Evolutionary conservation across 169 alveolate species (phyloP), one percentile per base, ranked within the genome.

Genomic region (Plasmodium yoelii): DNA sequence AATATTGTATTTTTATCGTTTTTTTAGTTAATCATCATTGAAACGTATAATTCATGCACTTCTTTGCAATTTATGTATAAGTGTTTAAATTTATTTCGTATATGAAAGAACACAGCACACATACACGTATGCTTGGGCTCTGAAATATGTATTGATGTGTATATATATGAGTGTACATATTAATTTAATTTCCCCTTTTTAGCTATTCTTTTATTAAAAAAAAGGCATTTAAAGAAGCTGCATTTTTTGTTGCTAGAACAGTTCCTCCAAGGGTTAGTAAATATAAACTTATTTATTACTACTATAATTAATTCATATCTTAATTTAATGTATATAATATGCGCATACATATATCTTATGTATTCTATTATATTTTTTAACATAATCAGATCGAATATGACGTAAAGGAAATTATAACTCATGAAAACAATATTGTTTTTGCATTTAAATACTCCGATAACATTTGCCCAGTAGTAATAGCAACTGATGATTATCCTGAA

Each of bases 191-290:
- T 6, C 12, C 53, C 24, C 60, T 53, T 57, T 84, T 12, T 71
- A 84, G 91, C 15, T 84, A 84, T 70, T 84, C 91, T 39, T 84
- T 61, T 64, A 84, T 84, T 34, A 84, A 84, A 69, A 84, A 68
- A 71, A 84, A 69, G 75, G 87, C 91, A 28, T 84, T 84, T 51
- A 84, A 84, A 84, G 91, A 84, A 69, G 91, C 75, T 15, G 77
- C 77, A 5, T 69, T 84, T 56, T 84, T 84, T 70, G 73, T 84
- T 15, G 91, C 91, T 10, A 84, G 91, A 71, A 84, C 91, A 7
- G 12, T 84, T 68, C 91, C 91, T 5, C 68, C 91, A 34, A 69
- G 91, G 91, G 91, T 84, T 84, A 42, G 91, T 22, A 57, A 19
- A 68, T 55, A 71, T 22, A 18, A 47, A 15, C 46, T 44, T 15